Evolutionary conservation across 371 early-diverging fungal species (phyloP).

Genomic region (Actinomucor elegans): DNA sequence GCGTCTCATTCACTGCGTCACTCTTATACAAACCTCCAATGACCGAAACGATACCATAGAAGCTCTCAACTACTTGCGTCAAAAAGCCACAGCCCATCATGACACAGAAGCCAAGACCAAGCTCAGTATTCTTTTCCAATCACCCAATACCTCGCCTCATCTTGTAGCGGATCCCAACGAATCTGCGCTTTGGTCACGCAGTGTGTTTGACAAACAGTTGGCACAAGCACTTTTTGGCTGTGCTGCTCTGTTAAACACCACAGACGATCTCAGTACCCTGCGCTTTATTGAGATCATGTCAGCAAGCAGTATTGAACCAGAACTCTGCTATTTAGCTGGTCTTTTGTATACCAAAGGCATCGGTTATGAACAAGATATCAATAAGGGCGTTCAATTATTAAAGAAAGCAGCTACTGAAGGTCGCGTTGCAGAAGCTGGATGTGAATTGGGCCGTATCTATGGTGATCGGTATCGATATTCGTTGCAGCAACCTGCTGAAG

Average conservation of each 20-base stretch:
- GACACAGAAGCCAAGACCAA: slow-evolving; percentile 48
- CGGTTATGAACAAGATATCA: slow-evolving; percentile 26
- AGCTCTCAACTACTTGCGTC: slow-evolving; percentile 33
- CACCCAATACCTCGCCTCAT: background rate
- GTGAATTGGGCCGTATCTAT: slow-evolving; percentile 44
- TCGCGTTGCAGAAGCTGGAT: slow-evolving; percentile 34
- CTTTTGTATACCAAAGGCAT: slow-evolving; percentile 37
- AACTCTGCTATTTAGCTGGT: slow-evolving; percentile 34
- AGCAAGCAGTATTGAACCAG: slow-evolving; percentile 4
- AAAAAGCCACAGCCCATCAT: slow-evolving; percentile 22
- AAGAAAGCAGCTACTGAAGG: slow-evolving; percentile 27
- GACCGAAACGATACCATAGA: background rate
- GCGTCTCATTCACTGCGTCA: slow-evolving; percentile 15
- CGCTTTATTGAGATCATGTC: slow-evolving; percentile 6
- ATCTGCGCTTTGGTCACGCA: slow-evolving; percentile 41
- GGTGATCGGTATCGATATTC: slow-evolving; percentile 45
- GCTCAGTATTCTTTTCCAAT: slow-evolving; percentile 31
- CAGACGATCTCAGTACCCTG: slow-evolving; percentile 4
- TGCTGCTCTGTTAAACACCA: slow-evolving; percentile 10
- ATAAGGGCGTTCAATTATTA: slow-evolving; percentile 22
- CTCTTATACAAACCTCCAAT: background rate
- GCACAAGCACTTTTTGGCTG: slow-evolving; percentile 25
- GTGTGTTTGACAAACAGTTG: slow-evolving; percentile 46
- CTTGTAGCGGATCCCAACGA: slow-evolving; percentile 8
- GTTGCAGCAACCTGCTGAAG: slow-evolving; percentile 19